These are phyloP conservation scores for Lactarius sp. DNA, from an alignment of 768 basidiomycete genomes.

Conservation along the genomic window DNA sequence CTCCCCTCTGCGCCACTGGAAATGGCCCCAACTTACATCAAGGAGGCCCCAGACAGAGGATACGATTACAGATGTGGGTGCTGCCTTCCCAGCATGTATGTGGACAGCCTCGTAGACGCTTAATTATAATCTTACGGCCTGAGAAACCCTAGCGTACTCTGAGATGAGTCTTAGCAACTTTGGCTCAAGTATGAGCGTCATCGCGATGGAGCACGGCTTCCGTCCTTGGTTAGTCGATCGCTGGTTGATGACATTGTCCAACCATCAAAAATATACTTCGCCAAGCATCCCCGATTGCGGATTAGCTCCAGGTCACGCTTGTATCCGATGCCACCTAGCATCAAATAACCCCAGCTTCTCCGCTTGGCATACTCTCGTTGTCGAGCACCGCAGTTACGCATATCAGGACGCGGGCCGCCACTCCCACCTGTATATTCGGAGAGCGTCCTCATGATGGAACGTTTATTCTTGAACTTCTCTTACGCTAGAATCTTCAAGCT, in stretches of 20 bases:
- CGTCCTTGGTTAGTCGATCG: background rate
- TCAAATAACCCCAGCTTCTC: background rate
- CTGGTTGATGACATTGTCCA: background rate
- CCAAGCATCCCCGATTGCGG: background rate
- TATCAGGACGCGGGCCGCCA: background rate
- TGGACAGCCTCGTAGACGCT: background rate
- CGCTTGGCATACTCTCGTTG: background rate
- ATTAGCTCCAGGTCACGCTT: background rate
- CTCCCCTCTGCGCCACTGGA: background rate
- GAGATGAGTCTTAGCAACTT: background rate
- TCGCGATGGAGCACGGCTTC: background rate
- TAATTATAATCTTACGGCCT: background rate
- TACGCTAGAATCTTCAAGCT: background rate
- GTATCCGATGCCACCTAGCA: background rate
- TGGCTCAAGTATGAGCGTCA: background rate
- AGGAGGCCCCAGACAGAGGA: background rate
- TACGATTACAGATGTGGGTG: background rate
- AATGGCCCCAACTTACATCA: background rate
- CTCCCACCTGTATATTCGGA: background rate
- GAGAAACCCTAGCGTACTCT: background rate
- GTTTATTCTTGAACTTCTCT: constrained; percentile 3
- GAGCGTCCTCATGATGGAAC: background rate
- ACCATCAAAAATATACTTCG: background rate
- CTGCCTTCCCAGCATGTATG: background rate
- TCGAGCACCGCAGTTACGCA: background rate